Evolutionary conservation across 495 filamentous ascomycete species (phyloP).

Genomic region (Cercophora newfieldiana): DNA sequence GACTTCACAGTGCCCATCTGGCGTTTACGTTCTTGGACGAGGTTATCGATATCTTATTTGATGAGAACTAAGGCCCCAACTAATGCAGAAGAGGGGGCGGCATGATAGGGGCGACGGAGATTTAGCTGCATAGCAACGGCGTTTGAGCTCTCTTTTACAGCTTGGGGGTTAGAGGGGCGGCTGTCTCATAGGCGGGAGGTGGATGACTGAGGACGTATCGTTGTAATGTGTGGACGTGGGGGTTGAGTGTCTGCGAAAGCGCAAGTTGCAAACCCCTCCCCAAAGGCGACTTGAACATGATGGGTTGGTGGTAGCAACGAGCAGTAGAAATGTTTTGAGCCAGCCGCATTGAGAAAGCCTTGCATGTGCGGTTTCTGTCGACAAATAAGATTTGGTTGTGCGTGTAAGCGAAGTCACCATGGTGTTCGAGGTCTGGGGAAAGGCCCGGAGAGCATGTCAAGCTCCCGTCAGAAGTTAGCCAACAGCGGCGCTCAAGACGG

Average conservation of each 20-base stretch:
- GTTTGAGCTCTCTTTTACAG: constrained; percentile 8
- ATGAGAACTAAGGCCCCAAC: constrained; percentile 33
- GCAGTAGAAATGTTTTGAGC: background rate
- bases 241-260: background rate
- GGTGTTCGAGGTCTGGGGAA: background rate
- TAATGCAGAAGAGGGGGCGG: background rate
- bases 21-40: constrained; percentile 80
- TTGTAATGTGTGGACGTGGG: background rate
- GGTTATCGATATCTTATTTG: constrained; percentile 71
- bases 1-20: constrained; percentile 62
- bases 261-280: background rate
- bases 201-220: background rate
- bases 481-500: background rate
- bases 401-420: background rate
- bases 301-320: background rate
- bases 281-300: no score
- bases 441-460: background rate
- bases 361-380: background rate
- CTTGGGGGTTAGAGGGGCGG: background rate
- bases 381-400: background rate
- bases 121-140: constrained; percentile 20
- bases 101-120: background rate
- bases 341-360: background rate
- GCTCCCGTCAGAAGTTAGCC: no score
- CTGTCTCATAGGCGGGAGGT: background rate